Conservation (phyloP, 495 filamentous ascomycete species). For the Rostrohypoxylon terebratum region DNA sequence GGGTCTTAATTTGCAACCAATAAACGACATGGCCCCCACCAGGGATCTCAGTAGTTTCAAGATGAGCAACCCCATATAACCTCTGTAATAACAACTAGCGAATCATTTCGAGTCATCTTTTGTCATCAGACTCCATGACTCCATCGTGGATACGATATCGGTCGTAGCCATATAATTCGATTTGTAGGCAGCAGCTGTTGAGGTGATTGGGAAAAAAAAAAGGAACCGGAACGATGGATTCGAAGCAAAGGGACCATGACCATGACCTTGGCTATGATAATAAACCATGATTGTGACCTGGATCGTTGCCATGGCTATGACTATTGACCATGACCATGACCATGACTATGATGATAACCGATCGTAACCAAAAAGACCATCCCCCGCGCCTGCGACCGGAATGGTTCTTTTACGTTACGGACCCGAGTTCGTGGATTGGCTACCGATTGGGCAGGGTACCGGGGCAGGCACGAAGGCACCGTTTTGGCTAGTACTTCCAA, state of each 20-base stretch:
- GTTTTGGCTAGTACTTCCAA: conserved; percentile 26
- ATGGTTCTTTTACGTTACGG: conserved; percentile 9
- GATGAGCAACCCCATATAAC: conserved; percentile 29
- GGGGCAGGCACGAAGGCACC: conserved; percentile 12
- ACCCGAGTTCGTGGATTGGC: conserved; percentile 42
- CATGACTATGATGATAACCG: background rate
- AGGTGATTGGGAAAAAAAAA: conserved; percentile 3
- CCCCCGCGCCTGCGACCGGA: background rate
- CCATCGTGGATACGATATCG: no score
- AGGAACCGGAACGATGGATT: conserved; percentile 2
- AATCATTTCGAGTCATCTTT: conserved; percentile 7
- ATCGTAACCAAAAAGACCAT: background rate
- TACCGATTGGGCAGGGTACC: conserved; percentile 39
- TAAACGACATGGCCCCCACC: conserved; percentile 15
- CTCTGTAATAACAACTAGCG: conserved; percentile 13
- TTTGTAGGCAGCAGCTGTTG: background rate
- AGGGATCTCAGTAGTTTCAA: conserved; percentile 33
- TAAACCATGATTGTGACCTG: background rate
- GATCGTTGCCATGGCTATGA: background rate
- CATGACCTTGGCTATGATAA: background rate
- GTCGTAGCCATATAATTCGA: background rate
- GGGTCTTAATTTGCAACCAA: conserved; percentile 22
- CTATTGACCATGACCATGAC: background rate
- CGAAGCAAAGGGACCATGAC: background rate
- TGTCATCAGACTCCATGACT: conserved; percentile 1